These are phyloP conservation scores for Orbilia brochopaga DNA, from an alignment of 2,329 filamentous ascomycete genomes.

Conservation along the genomic window DNA sequence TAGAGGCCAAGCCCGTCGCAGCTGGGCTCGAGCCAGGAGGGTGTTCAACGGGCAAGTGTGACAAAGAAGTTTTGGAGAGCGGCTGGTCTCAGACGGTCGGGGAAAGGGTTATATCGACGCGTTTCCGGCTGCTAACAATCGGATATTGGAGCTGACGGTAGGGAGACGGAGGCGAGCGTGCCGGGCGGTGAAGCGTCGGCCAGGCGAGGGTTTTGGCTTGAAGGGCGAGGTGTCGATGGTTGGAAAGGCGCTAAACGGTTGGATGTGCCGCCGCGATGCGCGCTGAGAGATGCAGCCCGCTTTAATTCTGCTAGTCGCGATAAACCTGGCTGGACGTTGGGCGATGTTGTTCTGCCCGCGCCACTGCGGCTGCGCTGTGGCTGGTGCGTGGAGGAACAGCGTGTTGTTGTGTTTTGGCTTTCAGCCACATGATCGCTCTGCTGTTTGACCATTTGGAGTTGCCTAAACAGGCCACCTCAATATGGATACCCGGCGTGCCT, in stretches of 20 bases:
- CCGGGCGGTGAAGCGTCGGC: slow-evolving; percentile 1
- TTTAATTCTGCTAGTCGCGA: slow-evolving; percentile 33
- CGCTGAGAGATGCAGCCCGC: slow-evolving; percentile 37
- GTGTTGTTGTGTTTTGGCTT: background rate
- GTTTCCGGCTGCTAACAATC: slow-evolving; percentile 1
- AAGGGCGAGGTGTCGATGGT: slow-evolving; percentile 11
- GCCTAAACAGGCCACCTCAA: background rate
- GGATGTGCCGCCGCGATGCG: slow-evolving; percentile 47
- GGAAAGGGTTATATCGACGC: slow-evolving; percentile 19
- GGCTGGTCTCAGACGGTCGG: slow-evolving; percentile 11
- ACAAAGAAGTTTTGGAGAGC: slow-evolving; percentile 8
- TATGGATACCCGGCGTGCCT: background rate
- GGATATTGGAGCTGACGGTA: slow-evolving; percentile 1
- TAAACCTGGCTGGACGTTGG: slow-evolving; percentile 18
- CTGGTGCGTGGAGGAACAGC: background rate
- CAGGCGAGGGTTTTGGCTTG: slow-evolving; percentile 35
- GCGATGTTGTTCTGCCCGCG: slow-evolving; percentile 20
- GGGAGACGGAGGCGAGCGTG: background rate
- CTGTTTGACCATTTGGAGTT: background rate
- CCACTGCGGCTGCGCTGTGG: slow-evolving; percentile 21
- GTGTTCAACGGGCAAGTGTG: slow-evolving; percentile 7
- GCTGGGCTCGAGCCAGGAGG: background rate
- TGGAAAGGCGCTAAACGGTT: slow-evolving; percentile 38
- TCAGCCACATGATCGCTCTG: background rate
- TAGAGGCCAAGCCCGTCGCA: slow-evolving; percentile 9